phyloP scores from a whole-genome alignment of 2,329 filamentous ascomycete genomes.

The Bipolaris victoriae region DNA sequence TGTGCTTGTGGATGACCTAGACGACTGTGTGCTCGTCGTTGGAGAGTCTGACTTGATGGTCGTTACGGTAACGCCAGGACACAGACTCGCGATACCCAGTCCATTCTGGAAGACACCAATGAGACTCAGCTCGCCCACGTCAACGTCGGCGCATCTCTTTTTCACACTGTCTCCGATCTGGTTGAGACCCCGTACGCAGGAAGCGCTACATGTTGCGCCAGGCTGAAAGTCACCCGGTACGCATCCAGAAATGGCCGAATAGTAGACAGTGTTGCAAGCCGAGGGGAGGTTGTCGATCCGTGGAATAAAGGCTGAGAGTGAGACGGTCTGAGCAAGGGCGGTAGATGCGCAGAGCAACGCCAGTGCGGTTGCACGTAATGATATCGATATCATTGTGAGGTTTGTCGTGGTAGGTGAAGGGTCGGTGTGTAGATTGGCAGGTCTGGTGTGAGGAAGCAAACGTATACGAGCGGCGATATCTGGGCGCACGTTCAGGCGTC shows the following conservation, averaged over 20 bases:
- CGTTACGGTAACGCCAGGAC: slow-evolving; percentile 41
- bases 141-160: slow-evolving; percentile 42
- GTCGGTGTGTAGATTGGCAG: slow-evolving; percentile 11
- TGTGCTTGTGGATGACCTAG: slow-evolving; percentile 21
- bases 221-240: slow-evolving; percentile 47
- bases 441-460: slow-evolving; percentile 10
- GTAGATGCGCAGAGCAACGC: slow-evolving; percentile 30
- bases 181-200: slow-evolving; percentile 51
- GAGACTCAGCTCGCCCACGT: slow-evolving; percentile 49
- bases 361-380: slow-evolving; percentile 26
- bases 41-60: slow-evolving; percentile 19
- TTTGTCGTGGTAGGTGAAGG: slow-evolving; percentile 15
- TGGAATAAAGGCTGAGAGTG: slow-evolving; percentile 55
- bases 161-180: slow-evolving; percentile 44
- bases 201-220: slow-evolving; percentile 40
- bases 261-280: slow-evolving; percentile 52
- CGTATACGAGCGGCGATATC: slow-evolving; percentile 14
- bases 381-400: slow-evolving; percentile 31
- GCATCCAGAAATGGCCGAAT: slow-evolving; percentile 50
- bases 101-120: slow-evolving; percentile 52
- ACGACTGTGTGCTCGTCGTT: slow-evolving; percentile 10
- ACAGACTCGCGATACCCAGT: slow-evolving; percentile 49
- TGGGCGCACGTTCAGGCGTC: slow-evolving; percentile 18
- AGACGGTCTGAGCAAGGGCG: slow-evolving; percentile 42
- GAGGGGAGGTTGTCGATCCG: slow-evolving; percentile 49